These are phyloP conservation scores for Eleusine coracana DNA, from an alignment of 176 grass and related monocot species.

Conservation along the genomic window DNA sequence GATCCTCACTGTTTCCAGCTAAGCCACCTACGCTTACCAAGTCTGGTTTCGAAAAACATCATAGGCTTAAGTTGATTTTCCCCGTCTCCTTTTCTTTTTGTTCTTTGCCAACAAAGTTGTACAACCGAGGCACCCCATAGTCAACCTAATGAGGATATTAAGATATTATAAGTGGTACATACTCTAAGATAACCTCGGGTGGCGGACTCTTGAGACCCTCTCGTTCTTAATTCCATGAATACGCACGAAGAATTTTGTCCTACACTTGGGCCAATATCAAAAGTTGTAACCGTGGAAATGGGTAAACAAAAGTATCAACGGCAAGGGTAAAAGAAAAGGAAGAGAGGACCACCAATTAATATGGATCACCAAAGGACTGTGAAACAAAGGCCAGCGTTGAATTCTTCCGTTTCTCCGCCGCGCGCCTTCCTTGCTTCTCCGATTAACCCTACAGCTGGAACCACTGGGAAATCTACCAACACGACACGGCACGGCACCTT, in stretches of 20 bases:
- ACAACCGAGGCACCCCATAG: constrained; percentile 19
- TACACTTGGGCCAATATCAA: constrained; percentile 23
- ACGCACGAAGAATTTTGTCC: constrained; percentile 28
- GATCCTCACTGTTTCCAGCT: constrained; percentile 5
- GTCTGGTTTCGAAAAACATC: constrained; percentile 8
- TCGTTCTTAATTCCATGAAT: constrained; percentile 11
- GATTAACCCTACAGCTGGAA: neutral
- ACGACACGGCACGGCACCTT: neutral
- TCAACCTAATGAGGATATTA: constrained; percentile 44
- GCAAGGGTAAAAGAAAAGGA: neutral
- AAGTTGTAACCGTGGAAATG: neutral
- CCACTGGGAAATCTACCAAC: constrained; percentile 12
- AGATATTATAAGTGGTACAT: neutral
- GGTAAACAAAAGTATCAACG: neutral
- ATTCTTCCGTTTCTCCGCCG: neutral
- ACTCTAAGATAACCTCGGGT: neutral
- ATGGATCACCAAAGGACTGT: neutral
- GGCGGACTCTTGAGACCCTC: neutral
- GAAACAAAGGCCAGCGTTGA: neutral
- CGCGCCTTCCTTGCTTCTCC: neutral
- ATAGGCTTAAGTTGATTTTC: constrained; percentile 1
- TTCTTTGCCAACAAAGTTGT: constrained; percentile 32
- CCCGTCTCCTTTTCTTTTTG: neutral
- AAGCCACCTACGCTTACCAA: constrained; percentile 19
- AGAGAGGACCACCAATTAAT: neutral